Percentiles rank a stretch among this genome's conserved stretches.
Evolutionary conservation across 805 yeast species (phyloP).

Genomic region (Candida michaelii): DNA sequence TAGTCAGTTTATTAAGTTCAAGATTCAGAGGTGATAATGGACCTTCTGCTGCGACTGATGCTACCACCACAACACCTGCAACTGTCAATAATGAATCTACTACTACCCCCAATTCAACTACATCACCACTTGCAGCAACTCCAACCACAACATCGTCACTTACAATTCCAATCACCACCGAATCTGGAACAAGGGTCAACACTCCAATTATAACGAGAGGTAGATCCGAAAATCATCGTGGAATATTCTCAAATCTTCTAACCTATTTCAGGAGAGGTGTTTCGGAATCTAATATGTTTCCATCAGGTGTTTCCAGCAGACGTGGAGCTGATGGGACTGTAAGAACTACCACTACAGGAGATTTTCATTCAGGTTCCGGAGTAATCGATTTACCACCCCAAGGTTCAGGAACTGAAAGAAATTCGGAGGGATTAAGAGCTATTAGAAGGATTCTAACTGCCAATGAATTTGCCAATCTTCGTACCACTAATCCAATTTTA

Average conservation of each 20-base stretch:
- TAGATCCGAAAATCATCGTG: not conserved
- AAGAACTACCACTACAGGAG: conserved; percentile 4
- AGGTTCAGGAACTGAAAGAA: conserved; percentile 2
- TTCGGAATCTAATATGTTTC: conserved; percentile 27
- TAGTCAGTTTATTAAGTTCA: conserved; percentile 5
- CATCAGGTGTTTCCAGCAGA: conserved; percentile 50
- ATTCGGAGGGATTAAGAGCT: not conserved
- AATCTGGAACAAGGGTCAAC: not conserved
- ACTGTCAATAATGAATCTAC: not conserved
- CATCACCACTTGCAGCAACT: not conserved
- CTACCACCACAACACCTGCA: not conserved
- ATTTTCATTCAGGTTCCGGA: conserved; percentile 4
- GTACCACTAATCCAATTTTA: conserved; percentile 1
- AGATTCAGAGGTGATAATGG: not conserved
- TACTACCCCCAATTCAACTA: not conserved
- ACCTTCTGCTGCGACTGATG: not conserved
- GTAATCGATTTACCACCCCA: conserved; percentile 6
- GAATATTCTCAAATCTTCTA: conserved; percentile 20
- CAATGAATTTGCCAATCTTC: conserved; percentile 2
- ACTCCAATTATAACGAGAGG: not conserved
- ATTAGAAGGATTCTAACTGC: conserved; percentile 2
- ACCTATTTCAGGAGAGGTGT: conserved; percentile 20
- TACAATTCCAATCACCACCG: not conserved
- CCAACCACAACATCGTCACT: not conserved
- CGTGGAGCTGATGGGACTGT: conserved; percentile 46